Percentiles rank a stretch among this genome's conserved stretches.
These are phyloP conservation scores for Scenedesmus sp. DNA, from an alignment of 163 green algal genomes.

Conservation along the genomic window DNA sequence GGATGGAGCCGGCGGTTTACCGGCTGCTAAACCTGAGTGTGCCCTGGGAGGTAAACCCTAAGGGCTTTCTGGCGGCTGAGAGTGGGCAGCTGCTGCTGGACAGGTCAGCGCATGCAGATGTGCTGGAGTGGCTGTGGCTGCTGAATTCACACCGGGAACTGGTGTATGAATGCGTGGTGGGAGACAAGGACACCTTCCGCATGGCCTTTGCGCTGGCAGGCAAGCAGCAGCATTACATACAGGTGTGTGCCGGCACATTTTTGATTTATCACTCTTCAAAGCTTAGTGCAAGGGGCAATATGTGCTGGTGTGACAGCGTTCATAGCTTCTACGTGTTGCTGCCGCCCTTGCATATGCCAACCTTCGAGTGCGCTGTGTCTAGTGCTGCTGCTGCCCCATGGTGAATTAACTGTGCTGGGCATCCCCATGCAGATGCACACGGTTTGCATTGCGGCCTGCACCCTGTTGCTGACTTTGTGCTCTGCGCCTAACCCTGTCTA, in stretches of 20 bases:
- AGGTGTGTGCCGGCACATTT: background rate
- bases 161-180: slow-evolving; percentile 41
- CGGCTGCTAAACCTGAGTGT: slow-evolving; percentile 47
- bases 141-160: slow-evolving; percentile 37
- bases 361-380: too few species aligned
- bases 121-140: slow-evolving; percentile 54
- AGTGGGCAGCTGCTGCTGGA: slow-evolving; percentile 52
- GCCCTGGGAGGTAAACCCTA: slow-evolving; percentile 35
- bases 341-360: too few species aligned
- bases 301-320: too few species aligned
- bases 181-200: slow-evolving; percentile 56
- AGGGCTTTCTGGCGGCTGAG: slow-evolving; percentile 52
- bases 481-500: too few species aligned
- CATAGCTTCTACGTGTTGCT: too few species aligned
- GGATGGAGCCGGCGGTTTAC: slow-evolving; percentile 40
- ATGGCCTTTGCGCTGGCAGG: slow-evolving; percentile 52
- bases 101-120: slow-evolving; percentile 43
- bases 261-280: too few species aligned
- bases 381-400: too few species aligned
- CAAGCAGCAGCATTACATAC: slow-evolving; percentile 33
- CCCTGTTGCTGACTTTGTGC: too few species aligned
- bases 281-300: too few species aligned
- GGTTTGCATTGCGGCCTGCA: too few species aligned
- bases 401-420: too few species aligned
- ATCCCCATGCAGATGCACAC: too few species aligned